Evolutionary conservation across 345 rosid species (phyloP).

Genomic region (Bretschneidera sinensis): DNA sequence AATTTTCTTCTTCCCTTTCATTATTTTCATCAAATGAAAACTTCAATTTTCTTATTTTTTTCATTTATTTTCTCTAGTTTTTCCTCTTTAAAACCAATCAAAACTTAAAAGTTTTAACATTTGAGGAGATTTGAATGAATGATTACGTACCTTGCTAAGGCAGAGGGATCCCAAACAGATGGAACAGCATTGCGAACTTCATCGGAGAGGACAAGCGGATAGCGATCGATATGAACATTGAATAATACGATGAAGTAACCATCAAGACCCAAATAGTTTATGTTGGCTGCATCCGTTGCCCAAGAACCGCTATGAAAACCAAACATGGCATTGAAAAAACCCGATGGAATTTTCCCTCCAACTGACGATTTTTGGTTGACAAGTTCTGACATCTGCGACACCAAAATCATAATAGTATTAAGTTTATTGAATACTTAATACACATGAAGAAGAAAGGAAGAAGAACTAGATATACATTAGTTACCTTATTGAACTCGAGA

Average conservation of each 20-base stretch:
- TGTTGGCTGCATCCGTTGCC: conserved; percentile 70
- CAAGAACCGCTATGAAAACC: conserved; percentile 64
- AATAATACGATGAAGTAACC: conserved; percentile 57
- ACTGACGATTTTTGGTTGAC: conserved; percentile 58
- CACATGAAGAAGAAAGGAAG: neutral
- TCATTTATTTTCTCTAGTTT: too few species aligned
- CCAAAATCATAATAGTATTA: neutral
- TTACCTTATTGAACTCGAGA: conserved; percentile 75
- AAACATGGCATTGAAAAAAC: conserved; percentile 71
- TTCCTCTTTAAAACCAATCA: neutral
- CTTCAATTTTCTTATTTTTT: too few species aligned
- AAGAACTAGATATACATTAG: neutral
- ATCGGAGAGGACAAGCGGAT: conserved; percentile 60
- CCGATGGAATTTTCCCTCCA: conserved; percentile 81
- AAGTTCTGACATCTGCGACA: conserved; percentile 74
- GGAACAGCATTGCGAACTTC: conserved; percentile 70
- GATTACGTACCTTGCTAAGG: conserved; percentile 62
- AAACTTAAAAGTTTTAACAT: neutral
- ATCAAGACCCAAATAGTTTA: conserved; percentile 64
- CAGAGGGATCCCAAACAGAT: conserved; percentile 72
- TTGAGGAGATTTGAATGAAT: too few species aligned
- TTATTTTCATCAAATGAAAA: too few species aligned
- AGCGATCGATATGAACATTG: conserved; percentile 58
- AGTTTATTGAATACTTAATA: neutral
- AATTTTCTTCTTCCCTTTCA: too few species aligned